Evolutionary conservation across 2,329 filamentous ascomycete genomes (phyloP).

Genomic region (Xylariaceae sp.): DNA sequence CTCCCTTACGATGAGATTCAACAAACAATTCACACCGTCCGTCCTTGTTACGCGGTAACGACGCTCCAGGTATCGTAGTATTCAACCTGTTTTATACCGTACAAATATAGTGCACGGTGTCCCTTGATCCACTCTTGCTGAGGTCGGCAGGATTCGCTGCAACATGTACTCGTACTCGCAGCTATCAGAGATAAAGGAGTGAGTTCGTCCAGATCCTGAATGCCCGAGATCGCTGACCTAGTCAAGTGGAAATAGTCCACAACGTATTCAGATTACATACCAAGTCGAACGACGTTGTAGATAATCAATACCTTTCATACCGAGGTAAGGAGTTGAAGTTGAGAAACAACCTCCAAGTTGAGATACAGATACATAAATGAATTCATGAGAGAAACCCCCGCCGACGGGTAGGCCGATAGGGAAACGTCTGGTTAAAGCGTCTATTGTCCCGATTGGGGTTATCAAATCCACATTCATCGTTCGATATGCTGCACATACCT

Average conservation of each 20-base stretch:
- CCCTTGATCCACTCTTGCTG: background rate
- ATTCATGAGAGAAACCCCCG: background rate
- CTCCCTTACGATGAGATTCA: too few relatives aligned
- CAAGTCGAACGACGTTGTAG: too few relatives aligned
- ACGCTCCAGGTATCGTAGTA: background rate
- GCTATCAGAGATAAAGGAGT: background rate
- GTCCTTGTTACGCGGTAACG: slow-evolving; percentile 1
- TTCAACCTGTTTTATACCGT: background rate
- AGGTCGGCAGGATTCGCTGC: background rate
- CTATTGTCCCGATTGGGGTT: background rate
- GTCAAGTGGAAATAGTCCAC: background rate
- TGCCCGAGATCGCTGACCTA: background rate
- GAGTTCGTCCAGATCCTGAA: background rate
- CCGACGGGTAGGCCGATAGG: background rate
- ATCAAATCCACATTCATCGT: background rate
- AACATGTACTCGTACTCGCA: background rate
- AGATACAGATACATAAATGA: too few relatives aligned
- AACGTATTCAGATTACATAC: too few relatives aligned
- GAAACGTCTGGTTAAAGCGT: background rate
- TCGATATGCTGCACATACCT: background rate
- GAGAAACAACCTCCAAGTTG: too few relatives aligned
- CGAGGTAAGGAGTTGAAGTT: too few relatives aligned
- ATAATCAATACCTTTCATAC: too few relatives aligned
- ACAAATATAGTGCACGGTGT: background rate
- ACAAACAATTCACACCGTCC: background rate